Evolutionary conservation across 2,329 filamentous ascomycete species (phyloP), one percentile per base, ranked within the genome.

Genomic region (Pestalotiopsis sp.): DNA sequence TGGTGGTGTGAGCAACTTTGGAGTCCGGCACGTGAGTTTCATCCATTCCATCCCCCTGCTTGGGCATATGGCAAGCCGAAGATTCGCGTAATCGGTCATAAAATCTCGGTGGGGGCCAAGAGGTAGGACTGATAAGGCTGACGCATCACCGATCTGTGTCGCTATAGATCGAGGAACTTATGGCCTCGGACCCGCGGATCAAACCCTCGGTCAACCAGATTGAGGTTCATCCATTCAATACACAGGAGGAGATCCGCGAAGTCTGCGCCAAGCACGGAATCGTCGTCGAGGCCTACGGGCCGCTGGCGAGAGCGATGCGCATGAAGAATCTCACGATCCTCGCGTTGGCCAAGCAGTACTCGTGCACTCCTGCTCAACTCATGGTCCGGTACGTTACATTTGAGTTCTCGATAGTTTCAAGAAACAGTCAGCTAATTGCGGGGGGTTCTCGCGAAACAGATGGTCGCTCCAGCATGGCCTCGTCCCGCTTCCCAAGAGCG

Each of bases 191-290:
- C 12, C 90, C 91, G 0, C 84, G 85, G 0, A 85, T 92, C 60
- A 78, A 82, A 11, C 93, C 93, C 0, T 87, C 89, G 1, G 88
- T 95, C 64, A 95, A 95, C 75, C 93, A 96, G 81, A 91, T 95
- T 74, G 92, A 95, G 78, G 87, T 95, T 1, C 92, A 95, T 70
- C 93, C 92, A 0, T 96, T 95, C 86, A 93, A 95, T 77, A 94
- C 92, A 1, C 88, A 91, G 66, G 84, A 83, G 0, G 84, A 86
- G 49, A 94, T 96, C 71, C 86, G 89, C 0, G 84, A 86, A 13
- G 90, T 88, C 73, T 93, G 93, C 75, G 84, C 88, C 68, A 81
- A 87, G 70, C 83, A 95, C 71, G 82, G 83, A 49, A 94, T 96
- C 68, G 81, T 91, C 0, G 85, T 96, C 1, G 90, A 96, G 80